Base-by-base conservation (phyloP, 2,329 filamentous ascomycete genomes). In the Didymella pomorum region DNA sequence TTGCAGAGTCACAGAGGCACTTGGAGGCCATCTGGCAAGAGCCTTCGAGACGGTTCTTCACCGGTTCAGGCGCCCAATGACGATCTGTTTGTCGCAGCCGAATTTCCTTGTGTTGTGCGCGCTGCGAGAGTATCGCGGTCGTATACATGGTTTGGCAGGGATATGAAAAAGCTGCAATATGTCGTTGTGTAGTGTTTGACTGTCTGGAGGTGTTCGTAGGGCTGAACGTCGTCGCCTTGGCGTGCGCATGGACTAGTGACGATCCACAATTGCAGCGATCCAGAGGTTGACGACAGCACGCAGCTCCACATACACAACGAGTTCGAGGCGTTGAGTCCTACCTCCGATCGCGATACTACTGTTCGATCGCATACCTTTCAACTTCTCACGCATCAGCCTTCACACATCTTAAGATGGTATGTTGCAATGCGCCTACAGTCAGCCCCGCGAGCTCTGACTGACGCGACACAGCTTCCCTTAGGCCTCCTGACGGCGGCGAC, bases 401-500 rank as follows among this genome's bases (percentile, higher is more conserved):
- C 16, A 43, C 20, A 44, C 23, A 21, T 48, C 35, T 47, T 61
- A 63, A 28, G 16, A 73, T 75, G 71, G 71, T 73, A 57, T 48
- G 66, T 67, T 59, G 60, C 53, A 33, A 39, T 14, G 21, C 54
- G 29, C 42, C 14, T 5, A 25, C 44, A 21, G 49, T 26, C n/a
- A 29, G 49, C 49, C 44, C 49, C 49, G 43, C 55, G 43, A 47
- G 55, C 49, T 39, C 25, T 9, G 11, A 50, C 41, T 58, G 45
- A 58, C 56, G 39, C 23, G 11, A 18, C 20, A 37, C 60, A 88
- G 87, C 82, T 89, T 52, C 87, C 87, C 50, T 77, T 89, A 56
- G 93, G 93, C 74, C 89, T 99, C 49, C 86, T 99, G 63, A 98
- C 92, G 72, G 94, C 94, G 71, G 93, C 95, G 66, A 93, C 97